Conservation (phyloP, 495 filamentous ascomycete genomes). For the Trichocladium uniseriatum region DNA sequence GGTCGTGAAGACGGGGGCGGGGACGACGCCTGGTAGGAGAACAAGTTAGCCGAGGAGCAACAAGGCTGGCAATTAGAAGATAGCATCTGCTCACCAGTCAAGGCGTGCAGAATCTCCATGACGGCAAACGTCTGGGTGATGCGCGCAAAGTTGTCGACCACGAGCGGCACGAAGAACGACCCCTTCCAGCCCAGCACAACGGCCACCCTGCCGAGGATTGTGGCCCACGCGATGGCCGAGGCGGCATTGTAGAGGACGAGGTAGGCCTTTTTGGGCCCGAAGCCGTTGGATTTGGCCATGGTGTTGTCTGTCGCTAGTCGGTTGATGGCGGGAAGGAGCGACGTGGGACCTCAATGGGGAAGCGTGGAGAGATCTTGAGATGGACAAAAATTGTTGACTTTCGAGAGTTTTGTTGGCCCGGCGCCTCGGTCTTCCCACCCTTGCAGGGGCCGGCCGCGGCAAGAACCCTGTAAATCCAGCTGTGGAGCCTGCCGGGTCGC, state of each 20-base stretch:
- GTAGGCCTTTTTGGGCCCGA: constrained; percentile 48
- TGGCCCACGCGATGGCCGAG: constrained; percentile 65
- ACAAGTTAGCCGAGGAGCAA: background rate
- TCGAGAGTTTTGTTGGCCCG: constrained; percentile 4
- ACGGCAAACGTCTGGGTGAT: constrained; percentile 75
- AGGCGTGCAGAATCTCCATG: constrained; percentile 74
- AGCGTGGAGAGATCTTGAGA: background rate
- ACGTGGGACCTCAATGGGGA: constrained; percentile 3
- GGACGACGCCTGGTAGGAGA: constrained; percentile 54
- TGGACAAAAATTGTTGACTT: constrained; percentile 6
- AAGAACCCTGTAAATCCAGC: too few species aligned
- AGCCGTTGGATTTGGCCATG: constrained; percentile 13
- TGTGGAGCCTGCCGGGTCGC: background rate
- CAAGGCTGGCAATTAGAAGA: background rate
- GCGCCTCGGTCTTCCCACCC: background rate
- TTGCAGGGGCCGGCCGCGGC: too few species aligned
- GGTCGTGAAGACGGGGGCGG: constrained; percentile 76
- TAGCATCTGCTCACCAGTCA: constrained; percentile 56
- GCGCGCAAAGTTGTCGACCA: constrained; percentile 55
- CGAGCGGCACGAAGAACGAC: constrained; percentile 32
- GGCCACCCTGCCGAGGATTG: constrained; percentile 52
- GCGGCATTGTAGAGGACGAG: constrained; percentile 75
- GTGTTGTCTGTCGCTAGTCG: background rate
- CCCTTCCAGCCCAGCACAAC: constrained; percentile 22
- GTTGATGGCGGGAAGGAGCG: background rate